A percentile compares a stretch with the other conserved stretches of the same genome.
phyloP scores from a whole-genome alignment of 2,329 filamentous ascomycete genomes.

The Arthrinium phaeospermum region DNA sequence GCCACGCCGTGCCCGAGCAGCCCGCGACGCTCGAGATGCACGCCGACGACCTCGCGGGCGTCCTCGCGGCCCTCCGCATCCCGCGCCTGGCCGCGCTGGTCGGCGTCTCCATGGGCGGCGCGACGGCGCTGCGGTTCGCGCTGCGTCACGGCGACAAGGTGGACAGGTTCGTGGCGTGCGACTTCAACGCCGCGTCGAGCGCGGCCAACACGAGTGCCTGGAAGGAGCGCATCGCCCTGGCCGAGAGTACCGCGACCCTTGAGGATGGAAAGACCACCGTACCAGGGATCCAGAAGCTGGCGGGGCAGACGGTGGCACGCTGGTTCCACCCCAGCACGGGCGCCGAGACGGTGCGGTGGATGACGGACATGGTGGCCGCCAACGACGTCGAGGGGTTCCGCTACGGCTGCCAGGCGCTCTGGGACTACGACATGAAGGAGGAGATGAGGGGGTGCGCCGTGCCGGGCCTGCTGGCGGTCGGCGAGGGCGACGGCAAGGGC shows the following conservation, averaged over 20 bases:
- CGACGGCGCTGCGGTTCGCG: constrained; percentile 75
- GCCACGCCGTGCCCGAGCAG: constrained; percentile 52
- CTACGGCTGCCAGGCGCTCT: constrained; percentile 72
- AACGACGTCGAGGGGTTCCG: constrained; percentile 76
- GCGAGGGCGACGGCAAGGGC: constrained; percentile 71
- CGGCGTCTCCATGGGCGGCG: constrained; percentile 83
- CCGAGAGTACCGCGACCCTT: constrained; percentile 52
- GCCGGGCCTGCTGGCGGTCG: constrained; percentile 73
- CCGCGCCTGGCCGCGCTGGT: constrained; percentile 69
- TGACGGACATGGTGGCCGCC: constrained; percentile 70
- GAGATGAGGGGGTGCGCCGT: constrained; percentile 60
- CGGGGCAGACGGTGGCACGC: constrained; percentile 71
- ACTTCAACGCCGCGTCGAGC: constrained; percentile 78
- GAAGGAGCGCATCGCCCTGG: constrained; percentile 75
- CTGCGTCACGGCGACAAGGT: constrained; percentile 83
- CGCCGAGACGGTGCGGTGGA: constrained; percentile 53
- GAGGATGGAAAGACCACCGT: constrained; percentile 47
- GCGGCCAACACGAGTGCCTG: constrained; percentile 78
- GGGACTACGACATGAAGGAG: constrained; percentile 70
- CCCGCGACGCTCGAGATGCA: constrained; percentile 68
- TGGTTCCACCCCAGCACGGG: constrained; percentile 74
- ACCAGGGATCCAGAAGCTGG: constrained; percentile 68
- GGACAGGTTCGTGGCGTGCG: constrained; percentile 80
- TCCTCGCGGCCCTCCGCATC: constrained; percentile 75
- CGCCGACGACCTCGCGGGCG: constrained; percentile 67